Conservation (phyloP, 2,329 filamentous ascomycete species). For the Aspergillus ochraceus region DNA sequence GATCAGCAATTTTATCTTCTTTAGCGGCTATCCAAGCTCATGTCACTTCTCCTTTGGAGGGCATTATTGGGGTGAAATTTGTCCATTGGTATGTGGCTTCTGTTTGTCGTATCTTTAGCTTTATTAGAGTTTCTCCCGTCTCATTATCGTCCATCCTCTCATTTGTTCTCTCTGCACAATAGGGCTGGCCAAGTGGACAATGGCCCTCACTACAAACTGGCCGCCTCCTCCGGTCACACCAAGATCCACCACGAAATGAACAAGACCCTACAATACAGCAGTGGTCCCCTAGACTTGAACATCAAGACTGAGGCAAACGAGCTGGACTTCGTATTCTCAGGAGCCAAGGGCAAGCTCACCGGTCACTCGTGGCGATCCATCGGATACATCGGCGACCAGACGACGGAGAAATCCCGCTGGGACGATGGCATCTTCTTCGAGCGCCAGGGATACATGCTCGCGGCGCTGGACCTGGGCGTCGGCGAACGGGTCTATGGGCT, state of each 20-base stretch:
- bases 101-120: neutral
- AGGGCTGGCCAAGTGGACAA: slow-evolving; percentile 38
- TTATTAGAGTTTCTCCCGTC: neutral
- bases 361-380: slow-evolving; percentile 42
- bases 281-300: slow-evolving; percentile 32
- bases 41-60: slow-evolving; percentile 38
- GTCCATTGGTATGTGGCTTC: slow-evolving; percentile 33
- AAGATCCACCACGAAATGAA: slow-evolving; percentile 27
- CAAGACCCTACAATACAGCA: slow-evolving; percentile 31
- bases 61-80: slow-evolving; percentile 41
- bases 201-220: slow-evolving; percentile 37
- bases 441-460: slow-evolving; percentile 41
- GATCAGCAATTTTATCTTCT: neutral
- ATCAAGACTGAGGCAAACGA: slow-evolving; percentile 38
- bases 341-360: slow-evolving; percentile 31
- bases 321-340: slow-evolving; percentile 30
- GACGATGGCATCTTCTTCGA: slow-evolving; percentile 40
- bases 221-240: slow-evolving; percentile 26
- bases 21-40: slow-evolving; percentile 35
- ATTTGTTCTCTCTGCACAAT: neutral
- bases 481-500: slow-evolving; percentile 71
- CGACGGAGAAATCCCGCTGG: slow-evolving; percentile 31
- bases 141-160: neutral
- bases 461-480: slow-evolving; percentile 42
- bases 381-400: slow-evolving; percentile 38